Percentiles rank a stretch among this genome's conserved stretches.
These are phyloP conservation scores for Auricularia sp. DNA, from an alignment of 768 basidiomycete genomes.

Conservation along the genomic window DNA sequence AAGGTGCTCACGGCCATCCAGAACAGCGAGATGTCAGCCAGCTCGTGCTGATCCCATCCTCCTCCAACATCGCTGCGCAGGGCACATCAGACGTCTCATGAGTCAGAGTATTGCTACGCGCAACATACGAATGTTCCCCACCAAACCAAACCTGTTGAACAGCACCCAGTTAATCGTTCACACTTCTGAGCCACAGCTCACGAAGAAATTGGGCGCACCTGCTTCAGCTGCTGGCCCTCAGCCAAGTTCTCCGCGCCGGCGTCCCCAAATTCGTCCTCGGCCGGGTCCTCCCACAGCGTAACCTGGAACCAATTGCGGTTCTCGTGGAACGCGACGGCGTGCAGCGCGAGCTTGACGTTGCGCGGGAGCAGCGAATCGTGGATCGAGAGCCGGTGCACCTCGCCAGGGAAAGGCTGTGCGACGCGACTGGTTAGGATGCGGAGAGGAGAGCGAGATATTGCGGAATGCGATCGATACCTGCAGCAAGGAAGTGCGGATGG, in stretches of 20 bases:
- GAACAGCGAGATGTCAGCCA: constrained; percentile 13
- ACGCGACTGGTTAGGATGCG: too few species aligned
- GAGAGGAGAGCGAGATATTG: too few species aligned
- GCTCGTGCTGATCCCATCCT: constrained; percentile 11
- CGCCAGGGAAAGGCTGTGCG: background rate
- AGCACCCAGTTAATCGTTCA: too few species aligned
- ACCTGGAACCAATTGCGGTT: constrained; percentile 16
- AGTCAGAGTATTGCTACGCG: too few species aligned
- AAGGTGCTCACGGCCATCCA: constrained; percentile 15
- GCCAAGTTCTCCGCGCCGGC: background rate
- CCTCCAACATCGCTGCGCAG: constrained; percentile 10
- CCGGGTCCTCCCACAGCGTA: constrained; percentile 11
- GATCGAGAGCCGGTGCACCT: background rate
- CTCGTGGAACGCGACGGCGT: constrained; percentile 20
- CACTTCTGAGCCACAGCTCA: too few species aligned
- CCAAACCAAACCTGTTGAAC: constrained; percentile 22
- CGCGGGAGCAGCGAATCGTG: constrained; percentile 9
- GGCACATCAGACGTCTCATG: too few species aligned
- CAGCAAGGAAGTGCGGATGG: constrained; percentile 3
- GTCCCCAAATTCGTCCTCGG: background rate
- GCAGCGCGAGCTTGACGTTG: constrained; percentile 15
- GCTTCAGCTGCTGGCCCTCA: constrained; percentile 4
- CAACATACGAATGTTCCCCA: constrained; percentile 12
- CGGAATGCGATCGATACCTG: background rate
- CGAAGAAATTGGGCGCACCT: too few species aligned